phyloP scores from a whole-genome alignment of 768 basidiomycete species.

The Lanmaoa rubissima region DNA sequence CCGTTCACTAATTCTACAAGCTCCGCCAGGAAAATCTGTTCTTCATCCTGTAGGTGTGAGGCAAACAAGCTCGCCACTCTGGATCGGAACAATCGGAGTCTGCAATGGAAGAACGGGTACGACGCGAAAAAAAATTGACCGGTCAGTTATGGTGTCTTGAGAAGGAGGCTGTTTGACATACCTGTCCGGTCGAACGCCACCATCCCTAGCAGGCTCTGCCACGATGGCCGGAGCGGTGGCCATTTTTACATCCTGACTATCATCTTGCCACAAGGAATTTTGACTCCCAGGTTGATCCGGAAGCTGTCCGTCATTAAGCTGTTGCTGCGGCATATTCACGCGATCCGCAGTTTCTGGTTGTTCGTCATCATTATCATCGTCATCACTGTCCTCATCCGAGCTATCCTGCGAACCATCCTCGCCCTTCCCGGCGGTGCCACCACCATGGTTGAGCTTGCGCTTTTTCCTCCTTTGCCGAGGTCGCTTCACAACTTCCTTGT shows the following conservation, averaged over 20 bases:
- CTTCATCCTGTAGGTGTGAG: conserved; percentile 67
- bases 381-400: conserved; percentile 35
- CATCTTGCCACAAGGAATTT: conserved; percentile 66
- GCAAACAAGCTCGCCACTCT: conserved; percentile 73
- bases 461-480: conserved; percentile 69
- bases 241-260: conserved; percentile 66
- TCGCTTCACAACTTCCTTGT: conserved; percentile 93
- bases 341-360: conserved; percentile 38
- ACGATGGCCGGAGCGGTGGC: conserved; percentile 43
- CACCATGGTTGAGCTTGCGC: conserved; percentile 77
- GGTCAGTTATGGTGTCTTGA: not conserved
- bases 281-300: conserved; percentile 36
- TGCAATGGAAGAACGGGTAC: conserved; percentile 28
- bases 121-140: not conserved
- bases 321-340: conserved; percentile 47
- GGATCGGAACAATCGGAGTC: conserved; percentile 77
- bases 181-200: conserved; percentile 56
- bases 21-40: conserved; percentile 68
- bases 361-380: conserved; percentile 48
- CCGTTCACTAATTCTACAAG: conserved; percentile 76
- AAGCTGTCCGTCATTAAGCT: conserved; percentile 21
- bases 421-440: conserved; percentile 48
- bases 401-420: conserved; percentile 43
- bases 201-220: conserved; percentile 38
- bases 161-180: conserved; percentile 34